These are phyloP conservation scores for Orobanche coerulescens DNA, from an alignment of 257 asterid species.

Conservation along the genomic window DNA sequence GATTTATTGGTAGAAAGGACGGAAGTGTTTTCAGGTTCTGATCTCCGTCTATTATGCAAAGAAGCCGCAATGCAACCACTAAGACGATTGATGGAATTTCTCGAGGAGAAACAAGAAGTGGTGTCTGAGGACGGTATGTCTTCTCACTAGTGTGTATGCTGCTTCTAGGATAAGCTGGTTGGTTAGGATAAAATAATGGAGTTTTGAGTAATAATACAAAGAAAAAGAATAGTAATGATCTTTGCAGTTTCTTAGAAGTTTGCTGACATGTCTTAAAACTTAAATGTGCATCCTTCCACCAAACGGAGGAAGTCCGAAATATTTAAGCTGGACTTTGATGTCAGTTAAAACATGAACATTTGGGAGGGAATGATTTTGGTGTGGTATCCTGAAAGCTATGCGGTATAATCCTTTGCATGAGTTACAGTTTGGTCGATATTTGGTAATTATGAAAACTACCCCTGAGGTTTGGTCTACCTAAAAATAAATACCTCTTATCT, in stretches of 20 bases:
- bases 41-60: slow-evolving; percentile 83
- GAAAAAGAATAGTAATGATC: too few species aligned
- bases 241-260: background rate
- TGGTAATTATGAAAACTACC: background rate
- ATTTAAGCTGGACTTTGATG: background rate
- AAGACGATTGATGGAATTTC: slow-evolving; percentile 66
- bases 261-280: background rate
- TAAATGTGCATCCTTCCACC: background rate
- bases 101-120: slow-evolving; percentile 54
- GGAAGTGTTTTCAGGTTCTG: slow-evolving; percentile 91
- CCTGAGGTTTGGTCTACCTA: too few species aligned
- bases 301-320: background rate
- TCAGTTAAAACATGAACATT: background rate
- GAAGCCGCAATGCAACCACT: slow-evolving; percentile 99
- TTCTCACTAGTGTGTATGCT: background rate
- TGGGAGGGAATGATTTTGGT: background rate
- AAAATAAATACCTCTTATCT: too few species aligned
- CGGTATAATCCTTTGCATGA: background rate
- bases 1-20: slow-evolving; percentile 61
- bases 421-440: background rate
- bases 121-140: slow-evolving; percentile 81
- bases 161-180: background rate
- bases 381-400: background rate
- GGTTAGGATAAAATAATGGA: too few species aligned
- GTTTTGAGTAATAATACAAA: background rate